Conservation (phyloP, 805 yeast species). For the Wickerhamiella siamensis region DNA sequence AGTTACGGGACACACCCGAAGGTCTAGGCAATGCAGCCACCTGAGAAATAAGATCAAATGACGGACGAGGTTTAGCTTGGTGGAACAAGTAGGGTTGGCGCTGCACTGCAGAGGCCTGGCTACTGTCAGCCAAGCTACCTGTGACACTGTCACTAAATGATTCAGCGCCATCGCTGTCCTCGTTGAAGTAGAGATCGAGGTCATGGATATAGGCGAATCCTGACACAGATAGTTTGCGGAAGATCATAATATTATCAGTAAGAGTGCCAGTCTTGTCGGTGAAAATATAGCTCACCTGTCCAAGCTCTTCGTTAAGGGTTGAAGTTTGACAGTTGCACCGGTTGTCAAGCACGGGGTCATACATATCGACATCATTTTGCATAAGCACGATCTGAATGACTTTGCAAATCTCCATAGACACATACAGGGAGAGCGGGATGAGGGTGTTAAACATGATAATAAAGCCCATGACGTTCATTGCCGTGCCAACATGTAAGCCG, state of each 20-base stretch:
- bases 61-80: slow-evolving; percentile 12
- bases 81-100: slow-evolving; percentile 16
- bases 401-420: slow-evolving; percentile 91
- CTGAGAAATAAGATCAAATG: slow-evolving; percentile 14
- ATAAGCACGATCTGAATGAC: slow-evolving; percentile 68
- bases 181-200: slow-evolving; percentile 33
- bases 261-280: slow-evolving; percentile 96
- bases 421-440: slow-evolving; percentile 88
- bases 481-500: slow-evolving; percentile 63
- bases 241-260: slow-evolving; percentile 88
- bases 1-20: neutral
- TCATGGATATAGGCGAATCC: slow-evolving; percentile 89
- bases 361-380: slow-evolving; percentile 92
- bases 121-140: neutral
- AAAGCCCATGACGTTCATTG: slow-evolving; percentile 88
- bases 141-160: slow-evolving; percentile 1
- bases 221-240: slow-evolving; percentile 72
- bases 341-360: slow-evolving; percentile 66
- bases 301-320: slow-evolving; percentile 87
- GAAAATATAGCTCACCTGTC: slow-evolving; percentile 89
- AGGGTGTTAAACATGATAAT: slow-evolving; percentile 94
- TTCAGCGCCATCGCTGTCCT: slow-evolving; percentile 10
- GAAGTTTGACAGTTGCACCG: slow-evolving; percentile 94
- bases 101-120: neutral
- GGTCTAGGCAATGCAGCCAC: slow-evolving; percentile 16